Evolutionary conservation across 192 early-diverging fungal genomes (phyloP).

Genomic region (Kickxella alabastrina): DNA sequence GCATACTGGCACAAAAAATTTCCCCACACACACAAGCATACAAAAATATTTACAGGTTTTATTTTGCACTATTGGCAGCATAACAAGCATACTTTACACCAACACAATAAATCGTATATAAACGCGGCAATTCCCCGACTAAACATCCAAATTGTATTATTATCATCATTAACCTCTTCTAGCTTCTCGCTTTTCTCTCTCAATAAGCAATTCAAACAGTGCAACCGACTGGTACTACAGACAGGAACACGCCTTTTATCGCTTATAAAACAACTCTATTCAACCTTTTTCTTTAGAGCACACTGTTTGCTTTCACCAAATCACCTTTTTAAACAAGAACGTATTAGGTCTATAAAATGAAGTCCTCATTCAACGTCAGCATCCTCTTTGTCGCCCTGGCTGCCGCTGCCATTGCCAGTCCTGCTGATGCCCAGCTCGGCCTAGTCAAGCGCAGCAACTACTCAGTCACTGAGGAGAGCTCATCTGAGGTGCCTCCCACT

Average conservation of each 20-base stretch:
- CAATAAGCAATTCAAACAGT: not conserved
- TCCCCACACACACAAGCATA: too few species aligned
- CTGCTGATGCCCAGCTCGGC: constrained; percentile 14
- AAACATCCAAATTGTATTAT: not conserved
- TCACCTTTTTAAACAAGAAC: too few species aligned
- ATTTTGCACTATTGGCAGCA: too few species aligned
- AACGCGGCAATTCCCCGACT: not conserved
- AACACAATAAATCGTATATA: not conserved
- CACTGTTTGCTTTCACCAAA: too few species aligned
- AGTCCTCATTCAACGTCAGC: constrained; percentile 31
- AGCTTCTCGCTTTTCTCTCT: not conserved
- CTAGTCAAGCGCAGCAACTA: constrained; percentile 33
- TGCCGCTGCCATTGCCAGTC: constrained; percentile 23
- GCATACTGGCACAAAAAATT: not conserved
- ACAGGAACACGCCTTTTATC: not conserved
- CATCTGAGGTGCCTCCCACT: constrained; percentile 13
- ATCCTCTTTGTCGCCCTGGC: constrained; percentile 41
- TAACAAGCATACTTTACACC: too few species aligned
- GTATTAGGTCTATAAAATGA: constrained; percentile 22
- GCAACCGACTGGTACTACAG: not conserved
- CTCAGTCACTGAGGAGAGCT: constrained; percentile 10
- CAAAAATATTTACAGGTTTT: too few species aligned
- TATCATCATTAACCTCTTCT: not conserved
- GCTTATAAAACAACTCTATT: not conserved
- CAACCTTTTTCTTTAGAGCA: too few species aligned